A percentile compares a stretch with the other conserved stretches of the same genome.
Evolutionary conservation across 345 rosid genomes (phyloP).

Genomic region (Anastatica hierochuntica): DNA sequence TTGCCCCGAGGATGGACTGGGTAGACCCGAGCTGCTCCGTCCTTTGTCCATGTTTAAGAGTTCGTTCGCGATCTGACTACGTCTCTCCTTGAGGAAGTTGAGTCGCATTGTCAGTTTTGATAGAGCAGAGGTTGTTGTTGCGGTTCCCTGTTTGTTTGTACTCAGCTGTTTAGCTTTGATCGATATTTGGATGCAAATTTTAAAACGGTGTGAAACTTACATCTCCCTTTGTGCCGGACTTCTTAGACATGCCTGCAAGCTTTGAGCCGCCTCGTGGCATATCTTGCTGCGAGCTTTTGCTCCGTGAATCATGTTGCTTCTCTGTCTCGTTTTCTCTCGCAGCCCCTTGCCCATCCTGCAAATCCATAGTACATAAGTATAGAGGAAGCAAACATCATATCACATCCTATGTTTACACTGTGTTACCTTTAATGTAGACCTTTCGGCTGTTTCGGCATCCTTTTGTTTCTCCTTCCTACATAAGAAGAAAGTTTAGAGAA

Average conservation of each 20-base stretch:
- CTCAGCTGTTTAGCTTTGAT: conserved; percentile 2
- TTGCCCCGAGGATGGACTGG: conserved; percentile 10
- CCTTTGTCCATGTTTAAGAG: conserved; percentile 49
- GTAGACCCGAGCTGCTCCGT: conserved; percentile 17
- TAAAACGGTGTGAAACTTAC: conserved; percentile 32
- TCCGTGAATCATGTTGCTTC: conserved; percentile 33
- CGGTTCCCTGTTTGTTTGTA: conserved; percentile 39
- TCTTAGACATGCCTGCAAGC: conserved; percentile 38
- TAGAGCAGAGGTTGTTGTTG: conserved; percentile 47
- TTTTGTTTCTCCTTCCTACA: conserved; percentile 48
- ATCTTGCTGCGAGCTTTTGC: conserved; percentile 35
- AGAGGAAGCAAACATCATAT: not conserved
- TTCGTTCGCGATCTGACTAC: conserved; percentile 56
- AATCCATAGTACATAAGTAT: not conserved
- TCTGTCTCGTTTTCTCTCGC: conserved; percentile 28
- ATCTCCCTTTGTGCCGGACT: conserved; percentile 53
- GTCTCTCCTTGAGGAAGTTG: conserved; percentile 76
- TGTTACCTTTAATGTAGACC: conserved; percentile 51
- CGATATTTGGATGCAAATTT: not conserved
- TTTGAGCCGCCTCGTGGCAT: conserved; percentile 28
- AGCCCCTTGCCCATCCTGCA: conserved; percentile 32
- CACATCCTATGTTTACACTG: not conserved
- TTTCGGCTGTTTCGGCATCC: conserved; percentile 33
- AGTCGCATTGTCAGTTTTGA: conserved; percentile 72
- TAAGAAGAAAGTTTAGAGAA: conserved; percentile 7